Evolutionary conservation across 140 eudicot genomes (phyloP).

Genomic region (Bidens hawaiensis): DNA sequence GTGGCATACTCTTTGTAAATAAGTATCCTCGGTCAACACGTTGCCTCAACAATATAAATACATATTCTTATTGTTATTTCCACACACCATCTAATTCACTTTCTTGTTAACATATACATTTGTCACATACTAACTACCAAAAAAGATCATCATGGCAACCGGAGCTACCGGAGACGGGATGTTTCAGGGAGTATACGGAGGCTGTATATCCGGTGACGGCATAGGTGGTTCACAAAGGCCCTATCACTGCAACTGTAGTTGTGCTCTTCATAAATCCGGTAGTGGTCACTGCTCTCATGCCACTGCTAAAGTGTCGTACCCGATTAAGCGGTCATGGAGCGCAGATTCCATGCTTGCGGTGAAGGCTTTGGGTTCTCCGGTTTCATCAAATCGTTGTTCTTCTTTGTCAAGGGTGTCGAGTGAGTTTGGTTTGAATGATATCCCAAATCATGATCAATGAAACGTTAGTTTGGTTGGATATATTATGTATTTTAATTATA

Average conservation of each 20-base stretch:
- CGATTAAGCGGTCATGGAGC: slow-evolving; percentile 36
- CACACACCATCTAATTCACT: slow-evolving; percentile 15
- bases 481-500: neutral
- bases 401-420: slow-evolving; percentile 6
- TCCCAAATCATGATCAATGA: slow-evolving; percentile 1
- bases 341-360: slow-evolving; percentile 26
- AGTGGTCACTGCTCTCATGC: slow-evolving; percentile 21
- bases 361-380: slow-evolving; percentile 1
- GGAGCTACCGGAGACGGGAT: slow-evolving; percentile 28
- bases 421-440: neutral
- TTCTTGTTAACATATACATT: neutral
- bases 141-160: slow-evolving; percentile 14
- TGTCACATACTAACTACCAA: neutral
- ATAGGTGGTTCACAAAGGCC: slow-evolving; percentile 33
- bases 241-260: slow-evolving; percentile 36
- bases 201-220: slow-evolving; percentile 32
- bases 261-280: slow-evolving; percentile 36
- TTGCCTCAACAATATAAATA: neutral
- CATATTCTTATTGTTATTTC: slow-evolving; percentile 12
- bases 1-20: too few relatives aligned
- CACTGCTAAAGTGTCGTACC: slow-evolving; percentile 30
- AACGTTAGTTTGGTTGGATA: neutral
- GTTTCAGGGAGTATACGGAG: slow-evolving; percentile 38
- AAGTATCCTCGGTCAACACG: slow-evolving; percentile 28
- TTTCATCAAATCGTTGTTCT: slow-evolving; percentile 14